phyloP scores from a whole-genome alignment of 495 filamentous ascomycete genomes.

The Cudoniella acicularis region DNA sequence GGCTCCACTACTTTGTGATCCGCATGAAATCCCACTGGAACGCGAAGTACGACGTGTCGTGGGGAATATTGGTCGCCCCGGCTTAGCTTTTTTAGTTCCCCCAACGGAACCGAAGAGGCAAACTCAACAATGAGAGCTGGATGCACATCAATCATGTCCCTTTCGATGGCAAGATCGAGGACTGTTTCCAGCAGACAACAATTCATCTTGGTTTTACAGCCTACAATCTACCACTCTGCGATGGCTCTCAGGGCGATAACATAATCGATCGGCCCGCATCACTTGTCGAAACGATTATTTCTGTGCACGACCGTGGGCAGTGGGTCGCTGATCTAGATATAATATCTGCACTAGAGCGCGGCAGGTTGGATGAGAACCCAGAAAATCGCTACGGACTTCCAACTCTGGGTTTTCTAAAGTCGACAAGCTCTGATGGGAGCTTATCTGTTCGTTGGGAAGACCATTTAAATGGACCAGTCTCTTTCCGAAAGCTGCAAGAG shows the following conservation, averaged over 20 bases:
- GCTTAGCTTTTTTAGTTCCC: conserved; percentile 25
- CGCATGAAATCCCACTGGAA: background rate
- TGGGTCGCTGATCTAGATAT: conserved; percentile 39
- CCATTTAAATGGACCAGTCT: too few relatives aligned
- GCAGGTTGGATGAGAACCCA: too few relatives aligned
- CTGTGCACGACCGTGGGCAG: conserved; percentile 27
- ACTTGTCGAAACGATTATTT: conserved; percentile 30
- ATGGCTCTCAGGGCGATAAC: conserved; percentile 9
- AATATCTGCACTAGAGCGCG: conserved; percentile 6
- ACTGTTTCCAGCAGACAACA: conserved; percentile 31
- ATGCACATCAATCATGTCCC: conserved; percentile 7
- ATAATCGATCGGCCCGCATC: conserved; percentile 22
- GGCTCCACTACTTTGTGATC: conserved; percentile 24
- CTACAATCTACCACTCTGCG: conserved; percentile 24
- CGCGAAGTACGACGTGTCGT: conserved; percentile 18
- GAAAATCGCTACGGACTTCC: too few relatives aligned
- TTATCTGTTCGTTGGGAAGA: too few relatives aligned
- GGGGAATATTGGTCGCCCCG: conserved; percentile 31
- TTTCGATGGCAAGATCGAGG: conserved; percentile 26
- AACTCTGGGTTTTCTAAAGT: too few relatives aligned
- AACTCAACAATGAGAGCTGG: background rate
- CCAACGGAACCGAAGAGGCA: background rate
- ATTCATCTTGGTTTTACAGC: conserved; percentile 38
- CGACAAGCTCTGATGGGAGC: too few relatives aligned
- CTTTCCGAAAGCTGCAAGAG: too few relatives aligned